Evolutionary conservation across 176 grass and related monocot species (phyloP).

Genomic region (Melocanna baccifera): DNA sequence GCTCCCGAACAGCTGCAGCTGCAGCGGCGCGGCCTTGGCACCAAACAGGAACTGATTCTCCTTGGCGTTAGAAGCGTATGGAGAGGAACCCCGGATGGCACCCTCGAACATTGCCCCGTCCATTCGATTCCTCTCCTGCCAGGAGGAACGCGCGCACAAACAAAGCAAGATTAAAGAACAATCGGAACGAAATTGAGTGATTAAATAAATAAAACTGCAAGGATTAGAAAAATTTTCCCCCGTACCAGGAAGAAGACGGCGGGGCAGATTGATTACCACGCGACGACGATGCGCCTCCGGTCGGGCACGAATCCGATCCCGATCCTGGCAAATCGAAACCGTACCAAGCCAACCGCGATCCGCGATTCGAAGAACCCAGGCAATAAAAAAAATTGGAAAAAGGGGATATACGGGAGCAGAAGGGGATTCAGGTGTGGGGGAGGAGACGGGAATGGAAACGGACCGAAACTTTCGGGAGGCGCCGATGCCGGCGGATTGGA

Average conservation of each 20-base stretch:
- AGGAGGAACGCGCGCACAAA: neutral
- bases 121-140: constrained; percentile 23
- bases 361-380: neutral
- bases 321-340: neutral
- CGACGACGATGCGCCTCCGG: neutral
- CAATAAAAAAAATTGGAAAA: neutral
- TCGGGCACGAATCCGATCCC: neutral
- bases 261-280: neutral
- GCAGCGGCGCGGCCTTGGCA: constrained; percentile 11
- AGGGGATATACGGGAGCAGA: neutral
- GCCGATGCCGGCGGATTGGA: neutral
- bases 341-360: neutral
- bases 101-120: constrained; percentile 29
- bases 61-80: neutral
- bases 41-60: constrained; percentile 22
- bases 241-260: neutral
- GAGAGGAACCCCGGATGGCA: neutral
- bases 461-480: too few relatives aligned
- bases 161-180: neutral
- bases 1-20: constrained; percentile 38
- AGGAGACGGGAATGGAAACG: neutral
- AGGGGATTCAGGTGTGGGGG: neutral
- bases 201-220: neutral
- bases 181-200: neutral
- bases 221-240: neutral